Evolutionary conservation across 306 rosid species (phyloP).

Genomic region (Cucurbita maxima): DNA sequence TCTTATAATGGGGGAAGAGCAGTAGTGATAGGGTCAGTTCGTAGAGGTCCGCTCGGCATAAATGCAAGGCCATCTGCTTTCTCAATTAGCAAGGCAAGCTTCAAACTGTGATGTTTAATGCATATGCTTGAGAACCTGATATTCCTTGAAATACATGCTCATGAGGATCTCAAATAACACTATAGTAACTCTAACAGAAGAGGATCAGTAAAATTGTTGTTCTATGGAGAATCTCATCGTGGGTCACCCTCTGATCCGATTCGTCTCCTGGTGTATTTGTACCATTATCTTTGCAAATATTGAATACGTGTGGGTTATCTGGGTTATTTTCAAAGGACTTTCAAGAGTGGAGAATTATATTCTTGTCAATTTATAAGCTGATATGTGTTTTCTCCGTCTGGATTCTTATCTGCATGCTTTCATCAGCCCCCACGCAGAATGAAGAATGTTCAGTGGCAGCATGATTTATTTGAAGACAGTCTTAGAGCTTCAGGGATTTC

Average conservation of each 20-base stretch:
- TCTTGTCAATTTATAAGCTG: conserved; percentile 68
- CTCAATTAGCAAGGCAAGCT: conserved; percentile 99
- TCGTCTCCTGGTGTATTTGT: conserved; percentile 28
- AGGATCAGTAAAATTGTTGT: conserved; percentile 33
- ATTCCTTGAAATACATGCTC: conserved; percentile 9
- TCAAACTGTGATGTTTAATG: conserved; percentile 56
- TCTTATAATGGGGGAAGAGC: conserved; percentile 44
- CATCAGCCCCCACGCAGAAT: conserved; percentile 82
- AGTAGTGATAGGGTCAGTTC: conserved; percentile 40
- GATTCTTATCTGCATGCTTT: conserved; percentile 65
- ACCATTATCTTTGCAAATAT: conserved; percentile 39
- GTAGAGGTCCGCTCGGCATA: conserved; percentile 58
- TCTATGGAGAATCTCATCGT: conserved; percentile 54
- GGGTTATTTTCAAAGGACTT: conserved; percentile 67
- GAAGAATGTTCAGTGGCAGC: conserved; percentile 80
- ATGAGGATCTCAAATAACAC: conserved; percentile 8
- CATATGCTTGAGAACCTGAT: conserved; percentile 66
- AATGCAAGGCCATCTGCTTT: conserved; percentile 55
- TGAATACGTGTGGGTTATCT: conserved; percentile 44
- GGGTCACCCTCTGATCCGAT: conserved; percentile 37
- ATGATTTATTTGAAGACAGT: conserved; percentile 89
- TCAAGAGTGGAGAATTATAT: conserved; percentile 64
- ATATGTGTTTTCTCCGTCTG: conserved; percentile 61
- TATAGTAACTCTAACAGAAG: conserved; percentile 17
- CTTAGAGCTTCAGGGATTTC: conserved; percentile 91